Evolutionary conservation across 345 rosid genomes (phyloP), one percentile per base, ranked within the genome.

Genomic region (Boechera divaricarpa): DNA sequence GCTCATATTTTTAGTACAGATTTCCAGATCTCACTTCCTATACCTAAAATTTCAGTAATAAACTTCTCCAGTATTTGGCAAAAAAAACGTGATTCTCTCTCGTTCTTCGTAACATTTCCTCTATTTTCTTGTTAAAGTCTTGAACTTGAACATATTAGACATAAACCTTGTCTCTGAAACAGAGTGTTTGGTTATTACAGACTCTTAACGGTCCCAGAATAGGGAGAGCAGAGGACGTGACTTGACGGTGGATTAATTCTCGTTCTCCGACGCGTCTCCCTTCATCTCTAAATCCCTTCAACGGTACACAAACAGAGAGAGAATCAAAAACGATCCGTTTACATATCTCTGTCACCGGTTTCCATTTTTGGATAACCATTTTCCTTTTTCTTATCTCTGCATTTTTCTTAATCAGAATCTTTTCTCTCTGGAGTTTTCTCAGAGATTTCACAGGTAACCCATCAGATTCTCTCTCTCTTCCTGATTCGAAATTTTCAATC

Each of bases 251-350:
- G 31, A 26, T 53, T 16, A 52, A 15, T 54, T 54, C 9, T 55
- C 6, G 56, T 44, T 70, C 10, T 57, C 63, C 12, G 1, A 15
- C 39, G 67, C 39, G 28, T 61, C 49, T 49, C 69, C 61, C 24
- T 72, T 61, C 69, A 49, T 60, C 59, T 72, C 33, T 48, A 49
- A 33, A 49, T 60, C 41, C 41, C 38, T 61, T 73, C 11, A 39
- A 29, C 13, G 44, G 70, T 39, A 35, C 51, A 49, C 1, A 48
- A 36, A 61, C 60, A 61, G 52, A 51, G 58, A 60, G 45, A 63
- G 58, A 12, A 63, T 41, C 28, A 38, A 52, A 70, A 73, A 35
- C n/a, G 8, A 47, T 12, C 65, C 66, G 4, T 56, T 65, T 21
- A 16, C 47, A 45, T 47, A 31, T 54, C 9, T 64, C 18, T 63